Evolutionary conservation across 1,284 basidiomycete genomes (phyloP).

Genomic region (Rhodotorula sp.): DNA sequence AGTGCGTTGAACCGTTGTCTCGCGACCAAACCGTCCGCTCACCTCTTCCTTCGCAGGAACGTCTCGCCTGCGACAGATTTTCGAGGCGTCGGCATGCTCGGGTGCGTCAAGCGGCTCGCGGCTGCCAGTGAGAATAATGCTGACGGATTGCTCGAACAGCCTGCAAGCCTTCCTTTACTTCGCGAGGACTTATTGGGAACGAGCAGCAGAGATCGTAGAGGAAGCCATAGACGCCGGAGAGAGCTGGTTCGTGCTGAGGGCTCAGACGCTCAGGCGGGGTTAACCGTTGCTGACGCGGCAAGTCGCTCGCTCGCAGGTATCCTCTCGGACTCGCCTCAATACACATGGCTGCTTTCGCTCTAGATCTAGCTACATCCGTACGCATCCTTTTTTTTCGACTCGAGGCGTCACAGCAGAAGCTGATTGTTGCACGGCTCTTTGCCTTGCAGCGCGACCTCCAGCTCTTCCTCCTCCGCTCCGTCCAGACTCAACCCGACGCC

Average conservation of each 20-base stretch:
- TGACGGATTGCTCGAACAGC: not conserved
- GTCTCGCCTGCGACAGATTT: slow-evolving; percentile 32
- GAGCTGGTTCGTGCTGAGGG: slow-evolving; percentile 16
- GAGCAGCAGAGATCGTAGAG: slow-evolving; percentile 30
- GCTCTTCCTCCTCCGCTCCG: slow-evolving; percentile 31
- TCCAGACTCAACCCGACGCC: not conserved
- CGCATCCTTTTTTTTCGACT: no score
- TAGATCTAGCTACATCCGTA: slow-evolving; percentile 27
- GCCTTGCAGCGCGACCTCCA: slow-evolving; percentile 35
- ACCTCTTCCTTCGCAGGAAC: slow-evolving; percentile 11
- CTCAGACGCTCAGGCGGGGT: not conserved
- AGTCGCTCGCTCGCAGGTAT: slow-evolving; percentile 23
- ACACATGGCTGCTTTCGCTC: slow-evolving; percentile 36
- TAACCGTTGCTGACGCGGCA: not conserved
- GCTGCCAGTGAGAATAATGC: no score
- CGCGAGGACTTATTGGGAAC: slow-evolving; percentile 17
- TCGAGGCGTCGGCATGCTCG: slow-evolving; percentile 33
- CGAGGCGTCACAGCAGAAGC: no score
- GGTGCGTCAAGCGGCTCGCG: not conserved
- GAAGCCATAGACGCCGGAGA: slow-evolving; percentile 32
- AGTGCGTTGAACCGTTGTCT: slow-evolving; percentile 11
- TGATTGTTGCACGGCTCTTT: no score
- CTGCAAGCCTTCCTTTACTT: slow-evolving; percentile 31
- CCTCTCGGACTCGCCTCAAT: slow-evolving; percentile 36
- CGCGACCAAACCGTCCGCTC: not conserved